Percentiles rank a stretch among this genome's conserved stretches.
Evolutionary conservation across 1,284 basidiomycete genomes (phyloP).

Genomic region (Fistulinella cinereoalba): DNA sequence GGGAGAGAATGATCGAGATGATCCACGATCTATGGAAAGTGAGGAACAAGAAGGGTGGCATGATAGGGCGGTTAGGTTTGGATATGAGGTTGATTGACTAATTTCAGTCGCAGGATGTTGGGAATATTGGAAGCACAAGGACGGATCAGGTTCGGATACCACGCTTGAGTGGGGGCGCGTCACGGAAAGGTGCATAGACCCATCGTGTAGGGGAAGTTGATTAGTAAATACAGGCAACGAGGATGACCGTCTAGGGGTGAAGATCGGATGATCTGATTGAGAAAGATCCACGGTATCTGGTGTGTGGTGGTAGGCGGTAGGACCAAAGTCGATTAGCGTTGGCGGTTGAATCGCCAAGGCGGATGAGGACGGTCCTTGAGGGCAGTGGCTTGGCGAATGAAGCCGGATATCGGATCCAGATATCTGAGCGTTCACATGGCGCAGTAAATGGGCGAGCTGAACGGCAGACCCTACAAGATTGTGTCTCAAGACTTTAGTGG

Average conservation of each 20-base stretch:
- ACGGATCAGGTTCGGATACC: constrained; percentile 9
- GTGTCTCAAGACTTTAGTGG: constrained; percentile 61
- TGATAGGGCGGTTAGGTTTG: constrained; percentile 7
- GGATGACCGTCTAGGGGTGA: constrained; percentile 18
- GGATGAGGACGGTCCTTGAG: constrained; percentile 28
- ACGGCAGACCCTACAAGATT: constrained; percentile 62
- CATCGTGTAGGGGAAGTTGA: constrained; percentile 12
- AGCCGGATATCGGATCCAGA: constrained; percentile 40
- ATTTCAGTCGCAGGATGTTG: constrained; percentile 6
- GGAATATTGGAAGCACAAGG: constrained; percentile 20
- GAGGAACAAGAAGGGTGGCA: constrained; percentile 14
- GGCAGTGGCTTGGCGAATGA: constrained; percentile 34
- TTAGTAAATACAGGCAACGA: constrained; percentile 12
- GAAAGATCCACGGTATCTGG: constrained; percentile 6
- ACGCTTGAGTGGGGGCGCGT: constrained; percentile 9
- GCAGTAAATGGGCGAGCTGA: constrained; percentile 58
- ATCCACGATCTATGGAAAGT: constrained; percentile 7
- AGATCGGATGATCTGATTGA: constrained; percentile 8
- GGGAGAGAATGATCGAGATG: constrained; percentile 10
- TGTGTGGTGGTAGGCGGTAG: constrained; percentile 17
- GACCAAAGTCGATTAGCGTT: constrained; percentile 29
- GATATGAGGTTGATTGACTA: constrained; percentile 18
- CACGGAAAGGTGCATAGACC: constrained; percentile 9
- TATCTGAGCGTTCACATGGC: constrained; percentile 43
- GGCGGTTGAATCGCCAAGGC: constrained; percentile 43